A percentile compares a stretch with the other conserved stretches of the same genome.
Conservation (phyloP, 1,284 basidiomycete species). For the Entoloma clypeatum region DNA sequence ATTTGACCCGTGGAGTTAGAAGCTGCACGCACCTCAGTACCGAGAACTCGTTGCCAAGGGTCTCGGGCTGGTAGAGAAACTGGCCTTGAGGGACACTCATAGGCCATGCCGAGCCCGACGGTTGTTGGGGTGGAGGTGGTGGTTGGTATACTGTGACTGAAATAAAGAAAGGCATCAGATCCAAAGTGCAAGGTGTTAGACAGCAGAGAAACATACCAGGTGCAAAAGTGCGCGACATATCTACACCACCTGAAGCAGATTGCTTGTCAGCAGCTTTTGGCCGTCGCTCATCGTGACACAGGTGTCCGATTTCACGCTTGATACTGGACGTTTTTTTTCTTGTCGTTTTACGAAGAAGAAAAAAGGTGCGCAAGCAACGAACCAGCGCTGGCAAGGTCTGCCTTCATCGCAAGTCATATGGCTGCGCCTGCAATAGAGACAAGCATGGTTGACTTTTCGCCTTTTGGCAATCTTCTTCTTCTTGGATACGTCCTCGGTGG, state of each 20-base stretch:
- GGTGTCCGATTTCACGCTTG: slow-evolving; percentile 87
- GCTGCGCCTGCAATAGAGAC: slow-evolving; percentile 89
- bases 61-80: slow-evolving; percentile 66
- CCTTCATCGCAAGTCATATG: slow-evolving; percentile 94
- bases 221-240: slow-evolving; percentile 32
- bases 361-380: slow-evolving; percentile 30
- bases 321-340: slow-evolving; percentile 50
- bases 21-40: slow-evolving; percentile 56
- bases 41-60: slow-evolving; percentile 76
- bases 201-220: slow-evolving; percentile 24
- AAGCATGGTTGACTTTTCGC: slow-evolving; percentile 86
- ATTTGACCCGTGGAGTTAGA: neutral
- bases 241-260: slow-evolving; percentile 23
- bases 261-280: slow-evolving; percentile 48
- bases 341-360: neutral
- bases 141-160: slow-evolving; percentile 34
- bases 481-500: slow-evolving; percentile 35
- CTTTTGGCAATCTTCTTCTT: slow-evolving; percentile 67
- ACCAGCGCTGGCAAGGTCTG: slow-evolving; percentile 88
- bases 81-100: slow-evolving; percentile 43
- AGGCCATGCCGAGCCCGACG: slow-evolving; percentile 48
- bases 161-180: slow-evolving; percentile 1
- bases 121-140: slow-evolving; percentile 28
- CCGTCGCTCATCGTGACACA: slow-evolving; percentile 84
- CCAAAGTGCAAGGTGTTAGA: neutral